These are phyloP conservation scores for Cardamine resedifolia DNA, from an alignment of 345 rosid genomes.

Conservation along the genomic window DNA sequence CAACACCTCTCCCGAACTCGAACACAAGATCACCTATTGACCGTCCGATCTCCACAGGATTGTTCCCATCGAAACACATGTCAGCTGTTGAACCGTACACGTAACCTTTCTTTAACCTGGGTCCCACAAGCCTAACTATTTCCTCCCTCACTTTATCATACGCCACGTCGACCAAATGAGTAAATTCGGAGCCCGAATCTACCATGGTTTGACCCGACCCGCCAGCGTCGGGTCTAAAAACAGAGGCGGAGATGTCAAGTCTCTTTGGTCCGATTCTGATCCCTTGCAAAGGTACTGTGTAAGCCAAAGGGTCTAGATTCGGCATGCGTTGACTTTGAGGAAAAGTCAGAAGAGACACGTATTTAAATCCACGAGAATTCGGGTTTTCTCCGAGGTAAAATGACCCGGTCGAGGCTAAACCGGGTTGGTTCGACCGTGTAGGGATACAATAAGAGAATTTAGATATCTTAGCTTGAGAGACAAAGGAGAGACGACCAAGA, in stretches of 20 bases:
- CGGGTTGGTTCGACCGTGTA: slow-evolving; percentile 33
- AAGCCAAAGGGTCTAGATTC: slow-evolving; percentile 74
- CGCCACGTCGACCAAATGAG: slow-evolving; percentile 73
- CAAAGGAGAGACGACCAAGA: slow-evolving; percentile 70
- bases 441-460: slow-evolving; percentile 90
- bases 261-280: slow-evolving; percentile 54
- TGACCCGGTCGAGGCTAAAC: slow-evolving; percentile 51
- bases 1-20: slow-evolving; percentile 62
- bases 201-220: slow-evolving; percentile 90
- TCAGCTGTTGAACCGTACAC: slow-evolving; percentile 62
- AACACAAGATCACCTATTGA: slow-evolving; percentile 64
- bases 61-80: slow-evolving; percentile 61
- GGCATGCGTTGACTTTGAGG: slow-evolving; percentile 58
- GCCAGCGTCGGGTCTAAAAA: slow-evolving; percentile 58
- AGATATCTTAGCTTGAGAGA: slow-evolving; percentile 64
- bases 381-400: slow-evolving; percentile 77
- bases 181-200: slow-evolving; percentile 85
- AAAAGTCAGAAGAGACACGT: slow-evolving; percentile 51
- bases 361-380: slow-evolving; percentile 50
- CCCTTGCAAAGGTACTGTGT: slow-evolving; percentile 68
- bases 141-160: slow-evolving; percentile 61
- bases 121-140: slow-evolving; percentile 56
- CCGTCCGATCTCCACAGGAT: slow-evolving; percentile 48
- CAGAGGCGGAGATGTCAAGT: slow-evolving; percentile 46
- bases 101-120: slow-evolving; percentile 56